phyloP scores from a whole-genome alignment of 2,329 filamentous ascomycete species.

The Phyllosticta citriasiana region DNA sequence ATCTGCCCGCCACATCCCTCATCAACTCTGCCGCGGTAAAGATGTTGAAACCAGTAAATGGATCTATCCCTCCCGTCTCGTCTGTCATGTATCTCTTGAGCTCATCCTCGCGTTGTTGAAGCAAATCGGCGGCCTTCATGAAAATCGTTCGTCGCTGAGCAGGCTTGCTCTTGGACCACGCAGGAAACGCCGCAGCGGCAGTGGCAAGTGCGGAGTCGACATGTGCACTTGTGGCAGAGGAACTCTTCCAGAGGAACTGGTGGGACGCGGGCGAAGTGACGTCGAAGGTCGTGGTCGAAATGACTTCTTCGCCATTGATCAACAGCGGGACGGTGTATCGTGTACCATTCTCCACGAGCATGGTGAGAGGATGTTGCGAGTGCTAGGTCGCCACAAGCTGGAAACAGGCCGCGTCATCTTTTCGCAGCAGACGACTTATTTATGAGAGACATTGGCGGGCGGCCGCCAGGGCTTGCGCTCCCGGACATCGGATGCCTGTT shows the following conservation, averaged over 20 bases:
- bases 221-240: constrained; percentile 46
- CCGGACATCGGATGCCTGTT: neutral
- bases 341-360: neutral
- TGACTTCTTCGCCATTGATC: constrained; percentile 40
- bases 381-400: neutral
- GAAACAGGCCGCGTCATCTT: neutral
- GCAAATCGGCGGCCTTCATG: constrained; percentile 55
- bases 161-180: constrained; percentile 57
- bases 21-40: constrained; percentile 34
- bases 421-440: neutral
- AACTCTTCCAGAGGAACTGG: constrained; percentile 45
- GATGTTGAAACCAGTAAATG: constrained; percentile 32
- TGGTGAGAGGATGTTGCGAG: neutral
- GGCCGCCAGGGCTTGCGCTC: neutral
- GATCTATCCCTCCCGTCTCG: constrained; percentile 44
- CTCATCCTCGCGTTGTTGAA: constrained; percentile 51
- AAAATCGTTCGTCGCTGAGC: constrained; percentile 58
- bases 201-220: constrained; percentile 47
- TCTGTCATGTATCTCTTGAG: constrained; percentile 49
- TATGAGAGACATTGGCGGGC: neutral
- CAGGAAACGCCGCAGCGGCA: constrained; percentile 57
- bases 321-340: constrained; percentile 34
- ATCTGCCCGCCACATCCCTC: constrained; percentile 42
- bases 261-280: constrained; percentile 48
- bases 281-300: constrained; percentile 40